Evolutionary conservation across 2,329 filamentous ascomycete genomes (phyloP).

Genomic region (Claviceps humidiphila): DNA sequence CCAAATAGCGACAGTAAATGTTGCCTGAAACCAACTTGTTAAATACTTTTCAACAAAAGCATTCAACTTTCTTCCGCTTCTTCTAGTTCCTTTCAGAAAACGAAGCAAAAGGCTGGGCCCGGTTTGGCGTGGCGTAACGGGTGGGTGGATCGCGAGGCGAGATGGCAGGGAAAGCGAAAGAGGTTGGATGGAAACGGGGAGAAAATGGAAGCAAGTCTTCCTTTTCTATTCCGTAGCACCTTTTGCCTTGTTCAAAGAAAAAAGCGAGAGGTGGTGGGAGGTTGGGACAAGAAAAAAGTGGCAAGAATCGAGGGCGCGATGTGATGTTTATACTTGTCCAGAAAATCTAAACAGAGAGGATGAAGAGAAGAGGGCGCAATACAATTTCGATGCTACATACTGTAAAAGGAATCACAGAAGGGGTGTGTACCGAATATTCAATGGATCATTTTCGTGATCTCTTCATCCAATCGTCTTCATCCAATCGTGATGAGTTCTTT

Average conservation of each 20-base stretch:
- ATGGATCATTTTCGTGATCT: neutral
- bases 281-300: neutral
- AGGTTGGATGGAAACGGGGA: neutral
- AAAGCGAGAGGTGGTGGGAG: neutral
- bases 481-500: neutral
- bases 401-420: neutral
- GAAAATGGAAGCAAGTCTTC: neutral
- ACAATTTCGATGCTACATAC: neutral
- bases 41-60: too few species aligned
- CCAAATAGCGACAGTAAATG: too few species aligned
- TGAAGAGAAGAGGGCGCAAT: neutral
- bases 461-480: neutral
- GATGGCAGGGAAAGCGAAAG: neutral
- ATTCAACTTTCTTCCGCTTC: too few species aligned
- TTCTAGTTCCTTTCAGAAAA: neutral
- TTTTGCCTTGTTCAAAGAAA: neutral
- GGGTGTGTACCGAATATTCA: neutral
- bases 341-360: neutral
- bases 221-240: neutral
- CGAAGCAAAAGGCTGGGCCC: neutral
- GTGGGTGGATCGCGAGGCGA: neutral
- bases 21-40: too few species aligned
- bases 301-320: neutral
- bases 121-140: neutral
- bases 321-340: neutral